phyloP scores from a whole-genome alignment of 441 rosid genomes.

The Pelargonium cotyledonis region DNA sequence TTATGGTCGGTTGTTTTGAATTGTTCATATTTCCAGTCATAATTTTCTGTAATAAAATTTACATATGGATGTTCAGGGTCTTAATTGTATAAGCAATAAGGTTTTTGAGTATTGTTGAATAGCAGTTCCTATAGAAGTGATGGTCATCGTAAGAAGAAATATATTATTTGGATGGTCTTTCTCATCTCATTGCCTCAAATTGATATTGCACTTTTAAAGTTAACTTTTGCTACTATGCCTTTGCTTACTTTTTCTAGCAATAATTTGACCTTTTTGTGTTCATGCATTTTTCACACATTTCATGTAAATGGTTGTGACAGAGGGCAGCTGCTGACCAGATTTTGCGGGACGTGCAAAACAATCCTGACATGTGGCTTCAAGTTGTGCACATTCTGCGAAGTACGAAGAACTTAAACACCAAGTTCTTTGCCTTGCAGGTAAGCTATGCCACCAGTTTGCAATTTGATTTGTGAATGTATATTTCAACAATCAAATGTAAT shows the following conservation, averaged over 20 bases:
- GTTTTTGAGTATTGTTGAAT: background rate
- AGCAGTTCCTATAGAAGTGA: background rate
- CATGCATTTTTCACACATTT: slow-evolving; percentile 1
- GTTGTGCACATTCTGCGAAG: slow-evolving; percentile 88
- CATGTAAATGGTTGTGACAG: slow-evolving; percentile 31
- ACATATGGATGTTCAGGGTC: background rate
- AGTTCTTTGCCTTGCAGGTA: slow-evolving; percentile 97
- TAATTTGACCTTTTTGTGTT: background rate
- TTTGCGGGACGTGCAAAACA: slow-evolving; percentile 90
- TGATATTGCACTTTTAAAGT: background rate
- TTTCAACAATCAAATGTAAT: too few relatives aligned
- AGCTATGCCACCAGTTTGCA: slow-evolving; percentile 14
- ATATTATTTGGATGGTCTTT: background rate
- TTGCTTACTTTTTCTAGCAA: slow-evolving; percentile 2
- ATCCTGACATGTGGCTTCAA: slow-evolving; percentile 99
- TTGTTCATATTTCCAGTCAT: too few relatives aligned
- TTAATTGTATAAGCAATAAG: background rate
- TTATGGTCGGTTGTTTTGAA: too few relatives aligned
- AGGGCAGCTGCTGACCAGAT: slow-evolving; percentile 94
- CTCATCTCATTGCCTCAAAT: background rate
- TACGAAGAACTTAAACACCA: slow-evolving; percentile 82
- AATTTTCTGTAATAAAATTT: background rate
- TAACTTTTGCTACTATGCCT: background rate
- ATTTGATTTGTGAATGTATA: background rate
- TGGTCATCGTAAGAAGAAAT: background rate